Conservation (phyloP, 345 rosid species). For the Gossypium longicalyx region DNA sequence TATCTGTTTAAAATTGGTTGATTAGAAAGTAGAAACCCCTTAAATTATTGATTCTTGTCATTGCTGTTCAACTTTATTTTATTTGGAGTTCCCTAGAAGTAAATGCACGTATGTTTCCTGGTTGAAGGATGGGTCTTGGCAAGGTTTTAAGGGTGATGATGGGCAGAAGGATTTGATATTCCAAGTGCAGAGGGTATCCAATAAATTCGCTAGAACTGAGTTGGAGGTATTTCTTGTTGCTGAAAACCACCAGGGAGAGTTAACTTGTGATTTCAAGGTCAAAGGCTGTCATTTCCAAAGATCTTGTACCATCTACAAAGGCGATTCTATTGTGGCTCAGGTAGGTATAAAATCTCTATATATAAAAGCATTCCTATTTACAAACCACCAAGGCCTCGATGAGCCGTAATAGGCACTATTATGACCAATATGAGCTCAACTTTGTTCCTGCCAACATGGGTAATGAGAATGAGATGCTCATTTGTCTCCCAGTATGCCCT, state of each 20-base stretch:
- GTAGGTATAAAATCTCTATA: conserved; percentile 21
- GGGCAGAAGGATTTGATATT: conserved; percentile 43
- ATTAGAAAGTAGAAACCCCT: not conserved
- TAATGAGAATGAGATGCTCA: not conserved
- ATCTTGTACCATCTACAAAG: conserved; percentile 68
- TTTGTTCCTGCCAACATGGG: not conserved
- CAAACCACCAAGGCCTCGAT: not conserved
- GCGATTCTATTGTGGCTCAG: conserved; percentile 70
- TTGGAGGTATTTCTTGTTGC: conserved; percentile 46
- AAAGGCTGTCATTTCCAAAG: conserved; percentile 69
- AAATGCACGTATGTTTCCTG: not conserved
- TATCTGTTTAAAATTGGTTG: not conserved
- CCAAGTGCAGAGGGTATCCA: conserved; percentile 46
- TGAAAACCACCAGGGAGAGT: conserved; percentile 25
- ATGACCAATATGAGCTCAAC: not conserved
- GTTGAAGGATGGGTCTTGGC: conserved; percentile 61
- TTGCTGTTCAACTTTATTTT: not conserved
- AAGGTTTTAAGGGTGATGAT: conserved; percentile 46
- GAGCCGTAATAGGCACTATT: not conserved
- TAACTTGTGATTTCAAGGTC: conserved; percentile 37
- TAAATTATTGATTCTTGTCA: too few relatives aligned
- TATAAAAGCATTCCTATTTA: not conserved
- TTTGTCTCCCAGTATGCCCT: not conserved
- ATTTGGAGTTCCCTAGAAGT: not conserved
- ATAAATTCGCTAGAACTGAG: conserved; percentile 46